Conservation (phyloP, 345 rosid species). For the Linum tenue region DNA sequence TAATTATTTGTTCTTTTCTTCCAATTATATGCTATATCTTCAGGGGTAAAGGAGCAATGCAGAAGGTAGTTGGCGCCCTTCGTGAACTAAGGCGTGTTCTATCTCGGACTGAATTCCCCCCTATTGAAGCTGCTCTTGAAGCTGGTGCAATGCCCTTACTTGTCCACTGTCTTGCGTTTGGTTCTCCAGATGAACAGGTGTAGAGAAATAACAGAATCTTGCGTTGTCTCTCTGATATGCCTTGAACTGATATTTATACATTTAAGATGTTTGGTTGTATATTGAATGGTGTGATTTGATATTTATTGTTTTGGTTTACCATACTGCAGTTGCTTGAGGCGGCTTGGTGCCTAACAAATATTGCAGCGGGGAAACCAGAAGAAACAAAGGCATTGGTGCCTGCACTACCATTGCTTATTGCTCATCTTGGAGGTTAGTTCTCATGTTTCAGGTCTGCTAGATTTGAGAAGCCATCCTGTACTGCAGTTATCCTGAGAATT, state of each 20-base stretch:
- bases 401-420: slow-evolving; percentile 81
- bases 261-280: too few species aligned
- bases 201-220: neutral
- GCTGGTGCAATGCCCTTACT: slow-evolving; percentile 83
- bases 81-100: slow-evolving; percentile 77
- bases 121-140: slow-evolving; percentile 61
- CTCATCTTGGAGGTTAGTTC: slow-evolving; percentile 85
- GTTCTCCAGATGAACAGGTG: slow-evolving; percentile 91
- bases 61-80: slow-evolving; percentile 71
- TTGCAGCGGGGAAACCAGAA: slow-evolving; percentile 91
- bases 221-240: too few species aligned
- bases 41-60: slow-evolving; percentile 88
- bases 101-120: slow-evolving; percentile 78
- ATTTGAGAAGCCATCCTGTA: neutral
- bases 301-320: slow-evolving; percentile 2
- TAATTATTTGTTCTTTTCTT: slow-evolving; percentile 11
- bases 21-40: neutral
- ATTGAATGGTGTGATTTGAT: too few species aligned
- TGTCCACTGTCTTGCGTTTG: slow-evolving; percentile 86
- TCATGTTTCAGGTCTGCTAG: neutral
- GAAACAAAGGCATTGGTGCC: slow-evolving; percentile 85
- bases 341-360: slow-evolving; percentile 97
- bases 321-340: slow-evolving; percentile 83
- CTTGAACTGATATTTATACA: too few species aligned
- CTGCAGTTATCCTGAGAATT: neutral